A percentile compares a stretch with the other conserved stretches of the same genome.
Evolutionary conservation across 2,329 filamentous ascomycete genomes (phyloP).

Genomic region (Aspergillus quadrilineatus): DNA sequence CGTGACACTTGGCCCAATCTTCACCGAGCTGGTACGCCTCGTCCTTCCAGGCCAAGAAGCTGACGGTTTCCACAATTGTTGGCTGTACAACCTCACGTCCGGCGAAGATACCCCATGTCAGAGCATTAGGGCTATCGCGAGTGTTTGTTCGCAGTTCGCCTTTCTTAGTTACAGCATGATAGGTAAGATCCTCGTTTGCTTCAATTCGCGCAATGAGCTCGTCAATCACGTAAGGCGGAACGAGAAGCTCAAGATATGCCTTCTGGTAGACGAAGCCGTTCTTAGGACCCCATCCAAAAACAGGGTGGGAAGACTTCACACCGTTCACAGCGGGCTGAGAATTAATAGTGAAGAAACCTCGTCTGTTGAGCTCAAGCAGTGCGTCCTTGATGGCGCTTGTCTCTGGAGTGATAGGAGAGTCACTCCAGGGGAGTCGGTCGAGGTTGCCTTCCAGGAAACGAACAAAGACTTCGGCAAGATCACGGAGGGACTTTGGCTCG

Average conservation of each 20-base stretch:
- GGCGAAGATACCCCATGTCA: constrained; percentile 98
- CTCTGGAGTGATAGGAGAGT: constrained; percentile 79
- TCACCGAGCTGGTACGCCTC: constrained; percentile 90
- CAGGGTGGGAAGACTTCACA: constrained; percentile 78
- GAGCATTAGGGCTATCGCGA: constrained; percentile 84
- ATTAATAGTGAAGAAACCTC: constrained; percentile 92
- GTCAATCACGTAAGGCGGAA: constrained; percentile 74
- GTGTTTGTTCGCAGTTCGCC: constrained; percentile 84
- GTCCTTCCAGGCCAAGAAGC: constrained; percentile 97
- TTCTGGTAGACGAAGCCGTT: constrained; percentile 99
- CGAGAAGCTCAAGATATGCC: constrained; percentile 88
- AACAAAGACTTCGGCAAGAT: constrained; percentile 81
- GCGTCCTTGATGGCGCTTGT: constrained; percentile 74
- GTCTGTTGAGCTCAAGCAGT: constrained; percentile 77
- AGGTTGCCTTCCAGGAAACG: constrained; percentile 79
- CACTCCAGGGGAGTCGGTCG: constrained; percentile 88
- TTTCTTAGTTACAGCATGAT: constrained; percentile 85
- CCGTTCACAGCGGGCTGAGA: constrained; percentile 94
- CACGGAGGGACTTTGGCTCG: constrained; percentile 72
- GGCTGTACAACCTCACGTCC: constrained; percentile 99
- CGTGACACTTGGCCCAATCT: constrained; percentile 92
- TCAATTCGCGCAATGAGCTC: constrained; percentile 78
- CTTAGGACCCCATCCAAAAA: constrained; percentile 90
- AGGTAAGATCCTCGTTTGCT: constrained; percentile 77
- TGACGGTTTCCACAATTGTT: constrained; percentile 97